Base-by-base conservation (phyloP, 2,329 filamentous ascomycete species). In the Juglanconis juglandina region DNA sequence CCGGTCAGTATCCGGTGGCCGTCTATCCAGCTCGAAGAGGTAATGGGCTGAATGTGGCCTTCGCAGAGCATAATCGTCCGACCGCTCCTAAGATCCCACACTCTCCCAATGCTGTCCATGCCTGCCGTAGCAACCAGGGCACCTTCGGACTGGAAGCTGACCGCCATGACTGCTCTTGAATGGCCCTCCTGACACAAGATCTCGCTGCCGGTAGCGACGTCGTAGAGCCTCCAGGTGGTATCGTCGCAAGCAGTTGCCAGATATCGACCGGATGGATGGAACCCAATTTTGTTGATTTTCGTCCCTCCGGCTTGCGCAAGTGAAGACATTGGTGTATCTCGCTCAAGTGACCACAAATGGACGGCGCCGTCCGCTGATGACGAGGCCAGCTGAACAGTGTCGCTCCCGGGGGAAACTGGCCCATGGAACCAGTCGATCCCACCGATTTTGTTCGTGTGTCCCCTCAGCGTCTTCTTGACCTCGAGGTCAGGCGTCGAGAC, bases 181-280 rank as follows among this genome's bases (percentile, higher is more conserved):
- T 99, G 95, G 1, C 95, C 95, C 76, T 98, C 94, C 73, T 99
- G 95, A 1, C 96, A 81, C 1, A 96, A 80, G 1, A 98, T 77
- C 70, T 98, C 93, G 2, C 88, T 88, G 0, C 87, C 91, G 0
- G 89, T 95, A 66, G 91, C 87, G 0, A 98, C 86, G 71, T 98
- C 94, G 94, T 95, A 99, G 39, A 99, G 79, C 49, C 94, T 87
- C 95, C 95, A 99, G 0, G 95, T 96, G 2, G 92, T 96, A 71
- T 99, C 95, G 69, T 95, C 95, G 0, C 92, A 96, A 6, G 95
- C 95, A 1, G 93, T 96, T 5, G 94, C 95, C 5, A 98, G 80
- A 69, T 94, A 98, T 63, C 84, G 84, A 3, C 94, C 94, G 0
- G 91, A 96, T 0, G 95, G 95, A 67, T 99, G 95, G 70, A 98